These are phyloP conservation scores for Xenoacremonium recifei DNA, from an alignment of 2,329 filamentous ascomycete species.

Conservation along the genomic window DNA sequence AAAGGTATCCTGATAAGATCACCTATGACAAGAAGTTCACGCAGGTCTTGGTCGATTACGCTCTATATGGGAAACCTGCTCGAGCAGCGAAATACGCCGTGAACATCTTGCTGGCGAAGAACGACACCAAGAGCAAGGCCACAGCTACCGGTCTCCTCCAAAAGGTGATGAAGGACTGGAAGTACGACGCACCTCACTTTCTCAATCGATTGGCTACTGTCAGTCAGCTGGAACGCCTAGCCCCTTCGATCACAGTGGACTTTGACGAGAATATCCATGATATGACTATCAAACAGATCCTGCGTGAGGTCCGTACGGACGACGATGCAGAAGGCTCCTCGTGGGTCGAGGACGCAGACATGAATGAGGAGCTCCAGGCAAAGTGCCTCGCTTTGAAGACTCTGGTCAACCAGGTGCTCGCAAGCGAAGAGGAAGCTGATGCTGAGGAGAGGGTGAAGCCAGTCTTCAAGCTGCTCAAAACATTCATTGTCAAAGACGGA, in stretches of 20 bases:
- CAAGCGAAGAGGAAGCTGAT: conserved; percentile 47
- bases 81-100: conserved; percentile 91
- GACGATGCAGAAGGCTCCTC: conserved; percentile 54
- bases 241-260: conserved; percentile 70
- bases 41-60: conserved; percentile 79
- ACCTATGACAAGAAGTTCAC: conserved; percentile 78
- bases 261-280: conserved; percentile 75
- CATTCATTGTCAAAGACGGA: conserved; percentile 71
- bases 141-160: conserved; percentile 81
- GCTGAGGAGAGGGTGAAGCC: conserved; percentile 61
- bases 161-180: conserved; percentile 71
- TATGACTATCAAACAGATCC: conserved; percentile 71
- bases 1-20: conserved; percentile 80
- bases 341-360: conserved; percentile 66
- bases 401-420: conserved; percentile 80
- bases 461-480: conserved; percentile 77
- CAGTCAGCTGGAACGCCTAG: conserved; percentile 73
- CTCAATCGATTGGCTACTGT: conserved; percentile 71
- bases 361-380: conserved; percentile 79
- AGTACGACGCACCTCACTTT: conserved; percentile 71
- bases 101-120: conserved; percentile 78
- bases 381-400: conserved; percentile 84
- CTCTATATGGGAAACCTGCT: conserved; percentile 76
- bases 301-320: conserved; percentile 68
- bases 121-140: conserved; percentile 72